A percentile compares a stretch with the other conserved stretches of the same genome.
Evolutionary conservation across 768 basidiomycete genomes (phyloP).

Genomic region (Candolleomyces eurysporus): DNA sequence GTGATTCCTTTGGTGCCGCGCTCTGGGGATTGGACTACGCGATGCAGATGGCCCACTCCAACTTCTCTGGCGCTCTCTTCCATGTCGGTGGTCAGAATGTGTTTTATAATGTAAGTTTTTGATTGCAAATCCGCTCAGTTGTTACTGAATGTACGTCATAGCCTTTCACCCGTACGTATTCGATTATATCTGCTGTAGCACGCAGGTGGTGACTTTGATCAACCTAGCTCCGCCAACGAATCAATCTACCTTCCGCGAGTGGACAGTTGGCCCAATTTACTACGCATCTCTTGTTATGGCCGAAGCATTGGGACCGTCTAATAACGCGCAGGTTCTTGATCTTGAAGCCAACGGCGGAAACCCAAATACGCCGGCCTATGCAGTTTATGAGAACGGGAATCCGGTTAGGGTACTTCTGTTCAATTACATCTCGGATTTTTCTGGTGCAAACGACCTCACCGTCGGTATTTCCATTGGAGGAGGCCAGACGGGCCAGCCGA

Average conservation of each 20-base stretch:
- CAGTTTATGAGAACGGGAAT: constrained; percentile 68
- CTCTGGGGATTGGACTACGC: constrained; percentile 67
- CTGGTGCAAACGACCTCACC: constrained; percentile 45
- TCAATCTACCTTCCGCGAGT: constrained; percentile 55
- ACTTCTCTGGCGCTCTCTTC: constrained; percentile 53
- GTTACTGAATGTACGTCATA: constrained; percentile 36
- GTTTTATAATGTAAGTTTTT: constrained; percentile 58
- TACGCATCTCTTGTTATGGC: constrained; percentile 71
- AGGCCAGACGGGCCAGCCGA: constrained; percentile 33
- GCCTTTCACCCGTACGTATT: constrained; percentile 56
- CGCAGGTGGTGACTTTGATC: neutral
- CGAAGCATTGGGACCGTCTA: constrained; percentile 67
- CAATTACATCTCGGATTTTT: constrained; percentile 67
- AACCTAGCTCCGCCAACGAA: constrained; percentile 47
- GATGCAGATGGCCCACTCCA: constrained; percentile 58
- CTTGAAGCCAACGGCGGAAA: constrained; percentile 50
- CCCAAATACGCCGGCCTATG: constrained; percentile 64
- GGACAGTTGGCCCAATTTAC: constrained; percentile 74
- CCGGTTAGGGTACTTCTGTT: constrained; percentile 64
- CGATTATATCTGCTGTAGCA: neutral
- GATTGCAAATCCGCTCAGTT: neutral
- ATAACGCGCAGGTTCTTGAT: constrained; percentile 66
- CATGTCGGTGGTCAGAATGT: constrained; percentile 68
- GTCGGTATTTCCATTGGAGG: constrained; percentile 51
- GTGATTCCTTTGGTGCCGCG: constrained; percentile 60